Evolutionary conservation across 768 basidiomycete species (phyloP).

Genomic region (Flagelloscypha sp.): DNA sequence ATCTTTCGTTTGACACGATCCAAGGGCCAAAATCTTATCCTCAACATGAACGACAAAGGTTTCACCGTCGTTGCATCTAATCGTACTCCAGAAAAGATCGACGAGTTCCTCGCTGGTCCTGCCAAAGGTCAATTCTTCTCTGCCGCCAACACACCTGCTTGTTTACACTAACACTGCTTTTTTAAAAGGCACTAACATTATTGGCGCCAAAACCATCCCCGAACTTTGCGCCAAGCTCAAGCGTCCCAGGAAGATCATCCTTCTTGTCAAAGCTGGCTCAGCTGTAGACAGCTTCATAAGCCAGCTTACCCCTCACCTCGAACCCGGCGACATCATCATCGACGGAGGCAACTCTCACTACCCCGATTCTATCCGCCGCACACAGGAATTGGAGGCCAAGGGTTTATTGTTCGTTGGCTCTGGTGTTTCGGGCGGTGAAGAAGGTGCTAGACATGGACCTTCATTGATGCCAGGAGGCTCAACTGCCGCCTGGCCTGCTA

Average conservation of each 20-base stretch:
- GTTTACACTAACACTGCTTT: conserved; percentile 11
- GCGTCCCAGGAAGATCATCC: conserved; percentile 91
- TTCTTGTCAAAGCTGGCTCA: conserved; percentile 95
- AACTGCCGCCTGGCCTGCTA: conserved; percentile 86
- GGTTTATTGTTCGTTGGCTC: conserved; percentile 96
- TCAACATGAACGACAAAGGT: conserved; percentile 99
- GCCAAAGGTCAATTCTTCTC: conserved; percentile 72
- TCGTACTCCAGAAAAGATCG: conserved; percentile 94
- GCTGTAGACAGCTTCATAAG: conserved; percentile 95
- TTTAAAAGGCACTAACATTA: conserved; percentile 78
- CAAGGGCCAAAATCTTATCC: conserved; percentile 92
- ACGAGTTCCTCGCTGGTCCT: conserved; percentile 90
- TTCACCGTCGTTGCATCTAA: conserved; percentile 97
- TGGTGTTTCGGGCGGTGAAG: conserved; percentile 98
- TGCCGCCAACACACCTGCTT: conserved; percentile 14
- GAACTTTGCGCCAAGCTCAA: conserved; percentile 92
- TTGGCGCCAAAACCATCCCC: conserved; percentile 89
- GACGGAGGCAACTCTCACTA: conserved; percentile 99
- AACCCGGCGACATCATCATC: conserved; percentile 96
- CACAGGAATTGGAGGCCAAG: conserved; percentile 87
- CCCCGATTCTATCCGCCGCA: conserved; percentile 95
- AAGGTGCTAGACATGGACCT: conserved; percentile 94
- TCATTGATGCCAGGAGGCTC: conserved; percentile 99
- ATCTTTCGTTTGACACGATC: conserved; percentile 11
- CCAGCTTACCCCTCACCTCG: conserved; percentile 83